These are phyloP conservation scores for Alternaria viburni DNA, from an alignment of 2,329 filamentous ascomycete species.

Conservation along the genomic window DNA sequence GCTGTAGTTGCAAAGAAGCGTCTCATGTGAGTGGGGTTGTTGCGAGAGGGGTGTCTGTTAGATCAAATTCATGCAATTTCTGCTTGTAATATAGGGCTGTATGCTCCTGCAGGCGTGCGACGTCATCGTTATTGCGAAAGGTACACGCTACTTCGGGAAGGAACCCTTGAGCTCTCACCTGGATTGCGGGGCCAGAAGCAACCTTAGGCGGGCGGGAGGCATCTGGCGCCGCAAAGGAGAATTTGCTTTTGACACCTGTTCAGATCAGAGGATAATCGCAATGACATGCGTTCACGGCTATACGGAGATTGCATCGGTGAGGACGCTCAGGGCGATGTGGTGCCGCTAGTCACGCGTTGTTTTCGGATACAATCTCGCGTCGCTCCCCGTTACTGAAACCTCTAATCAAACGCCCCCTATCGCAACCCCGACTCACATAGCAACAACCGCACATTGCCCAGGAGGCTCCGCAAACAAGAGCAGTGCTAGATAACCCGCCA, in stretches of 20 bases:
- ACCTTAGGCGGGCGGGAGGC: neutral
- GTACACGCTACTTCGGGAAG: constrained; percentile 8
- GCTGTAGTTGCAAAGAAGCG: constrained; percentile 35
- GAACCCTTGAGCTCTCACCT: constrained; percentile 4
- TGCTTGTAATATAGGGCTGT: neutral
- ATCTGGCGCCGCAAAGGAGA: neutral
- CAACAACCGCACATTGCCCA: constrained; percentile 35
- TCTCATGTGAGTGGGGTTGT: constrained; percentile 18
- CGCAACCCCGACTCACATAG: constrained; percentile 15
- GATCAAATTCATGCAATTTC: neutral
- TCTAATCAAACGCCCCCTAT: constrained; percentile 37
- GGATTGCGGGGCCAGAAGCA: constrained; percentile 18
- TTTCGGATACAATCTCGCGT: constrained; percentile 34
- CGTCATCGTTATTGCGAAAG: constrained; percentile 14
- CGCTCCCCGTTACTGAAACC: constrained; percentile 27
- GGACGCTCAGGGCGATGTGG: constrained; percentile 10
- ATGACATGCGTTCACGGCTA: constrained; percentile 8
- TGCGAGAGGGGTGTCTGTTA: neutral
- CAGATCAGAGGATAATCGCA: neutral
- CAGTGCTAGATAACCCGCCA: constrained; percentile 10
- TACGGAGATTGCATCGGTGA: constrained; percentile 12
- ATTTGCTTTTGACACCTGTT: constrained; percentile 8
- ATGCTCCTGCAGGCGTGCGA: constrained; percentile 3
- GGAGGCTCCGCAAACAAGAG: constrained; percentile 17
- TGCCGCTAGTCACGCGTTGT: constrained; percentile 36